These are phyloP conservation scores for Echinochloa phyllopogon DNA, from an alignment of 176 grass and related monocot genomes.

Conservation along the genomic window DNA sequence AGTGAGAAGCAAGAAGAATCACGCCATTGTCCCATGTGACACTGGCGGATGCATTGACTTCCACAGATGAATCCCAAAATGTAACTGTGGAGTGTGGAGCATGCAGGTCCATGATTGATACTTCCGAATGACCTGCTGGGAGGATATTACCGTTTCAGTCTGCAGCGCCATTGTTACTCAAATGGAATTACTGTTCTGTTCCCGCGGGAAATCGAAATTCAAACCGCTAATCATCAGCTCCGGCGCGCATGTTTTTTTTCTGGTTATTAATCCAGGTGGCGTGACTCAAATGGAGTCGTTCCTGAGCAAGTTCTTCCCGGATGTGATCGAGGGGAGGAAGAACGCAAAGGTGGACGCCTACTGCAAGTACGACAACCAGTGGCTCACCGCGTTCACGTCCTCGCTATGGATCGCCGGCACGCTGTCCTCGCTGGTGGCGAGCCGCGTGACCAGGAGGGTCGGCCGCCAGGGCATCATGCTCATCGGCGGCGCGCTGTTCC, in stretches of 20 bases:
- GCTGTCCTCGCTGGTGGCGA: conserved; percentile 45
- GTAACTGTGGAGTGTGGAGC: neutral
- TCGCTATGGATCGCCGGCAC: conserved; percentile 60
- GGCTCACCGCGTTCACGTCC: conserved; percentile 65
- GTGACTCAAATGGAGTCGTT: conserved; percentile 36
- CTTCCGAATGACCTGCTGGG: neutral
- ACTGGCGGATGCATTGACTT: neutral
- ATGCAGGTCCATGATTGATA: neutral
- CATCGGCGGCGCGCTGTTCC: conserved; percentile 52
- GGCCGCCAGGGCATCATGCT: conserved; percentile 55
- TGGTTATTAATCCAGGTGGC: conserved; percentile 36
- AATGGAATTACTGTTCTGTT: neutral
- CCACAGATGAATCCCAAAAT: neutral
- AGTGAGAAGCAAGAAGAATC: neutral
- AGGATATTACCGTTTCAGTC: neutral
- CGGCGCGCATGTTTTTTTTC: neutral
- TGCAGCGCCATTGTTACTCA: neutral
- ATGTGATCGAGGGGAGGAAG: conserved; percentile 43
- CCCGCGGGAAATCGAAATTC: neutral
- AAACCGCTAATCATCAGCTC: neutral
- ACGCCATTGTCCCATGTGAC: neutral
- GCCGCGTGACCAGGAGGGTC: conserved; percentile 41
- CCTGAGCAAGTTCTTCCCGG: conserved; percentile 53
- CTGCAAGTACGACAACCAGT: conserved; percentile 55
- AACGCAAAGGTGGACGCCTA: conserved; percentile 40